Evolutionary conservation across 2,329 filamentous ascomycete genomes (phyloP), one percentile per base, ranked within the genome.

Genomic region (Paracorniculantispora psalliotae): DNA sequence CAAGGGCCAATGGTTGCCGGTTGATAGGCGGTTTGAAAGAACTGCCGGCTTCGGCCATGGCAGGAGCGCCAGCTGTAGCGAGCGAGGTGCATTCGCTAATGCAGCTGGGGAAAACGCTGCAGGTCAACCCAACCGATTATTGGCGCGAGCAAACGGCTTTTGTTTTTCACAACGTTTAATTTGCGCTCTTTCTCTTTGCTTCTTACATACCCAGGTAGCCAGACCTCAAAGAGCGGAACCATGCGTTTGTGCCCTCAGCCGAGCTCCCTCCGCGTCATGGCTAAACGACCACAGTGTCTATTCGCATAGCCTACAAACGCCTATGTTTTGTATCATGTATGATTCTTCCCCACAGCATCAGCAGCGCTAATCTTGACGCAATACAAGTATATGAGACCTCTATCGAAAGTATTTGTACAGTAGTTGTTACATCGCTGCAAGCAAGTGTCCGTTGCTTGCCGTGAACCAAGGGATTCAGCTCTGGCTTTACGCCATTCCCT

Each of bases 51-150:
- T 47, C 39, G 48, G 39, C 35, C 23, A 17, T 37, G 49, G 59
- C 59, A 58, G 44, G 54, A 41, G 49, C 59, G 51, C 44, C 52
- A 56, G 59, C 1, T 57, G 30, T 19, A 51, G 57, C 57, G 50
- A 55, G 46, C 51, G 37, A 59, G 50, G 23, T 33, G 33, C 35
- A 39, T 49, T 59, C 57, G 53, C 59, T 57, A 52, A 58, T 48
- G 41, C 50, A 44, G 9, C 43, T 17, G 30, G 4, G 10, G 30
- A 9, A 28, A 37, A 28, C 44, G 23, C 21, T 39, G 9, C 30
- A 56, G 23, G 21, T 23, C 28, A 33, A 46, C 25, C 35, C 28
- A 55, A 26, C 28, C 33, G 19, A 5, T n/a, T 13, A 25, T 25
- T 55, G 39, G 25, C 26, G 25, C 13, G 30, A 19, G 10, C 4